Evolutionary conservation across 495 filamentous ascomycete species (phyloP).

Genomic region (Letharia columbiana): DNA sequence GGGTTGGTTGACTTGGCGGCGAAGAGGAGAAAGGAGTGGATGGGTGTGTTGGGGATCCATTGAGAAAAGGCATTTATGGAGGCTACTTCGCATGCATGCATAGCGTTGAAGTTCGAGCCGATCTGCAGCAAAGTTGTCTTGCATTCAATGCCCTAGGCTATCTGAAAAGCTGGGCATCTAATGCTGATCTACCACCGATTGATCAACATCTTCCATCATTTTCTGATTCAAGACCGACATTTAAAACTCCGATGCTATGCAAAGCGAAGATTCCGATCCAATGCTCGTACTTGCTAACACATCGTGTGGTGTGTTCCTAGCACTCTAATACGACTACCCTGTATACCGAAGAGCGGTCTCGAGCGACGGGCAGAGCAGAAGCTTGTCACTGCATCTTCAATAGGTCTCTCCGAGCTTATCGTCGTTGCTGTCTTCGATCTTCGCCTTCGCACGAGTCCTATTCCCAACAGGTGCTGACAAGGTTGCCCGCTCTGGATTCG

Average conservation of each 20-base stretch:
- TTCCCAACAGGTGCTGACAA: not conserved
- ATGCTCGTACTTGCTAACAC: no score
- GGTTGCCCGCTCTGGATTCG: not conserved
- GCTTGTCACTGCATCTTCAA: not conserved
- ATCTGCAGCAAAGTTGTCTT: not conserved
- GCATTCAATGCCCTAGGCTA: not conserved
- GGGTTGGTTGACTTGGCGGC: constrained; percentile 44
- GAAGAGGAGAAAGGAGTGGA: constrained; percentile 49
- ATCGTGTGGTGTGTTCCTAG: not conserved
- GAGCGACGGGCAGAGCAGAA: not conserved
- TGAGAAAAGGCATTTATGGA: not conserved
- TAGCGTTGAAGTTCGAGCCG: constrained; percentile 13
- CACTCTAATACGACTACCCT: not conserved
- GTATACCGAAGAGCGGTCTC: not conserved
- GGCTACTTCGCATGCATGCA: not conserved
- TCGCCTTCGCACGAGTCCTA: not conserved
- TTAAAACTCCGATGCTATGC: constrained; percentile 6
- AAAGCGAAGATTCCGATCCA: not conserved
- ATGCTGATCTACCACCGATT: not conserved
- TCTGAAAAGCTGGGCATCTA: not conserved
- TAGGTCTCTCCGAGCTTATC: constrained; percentile 4
- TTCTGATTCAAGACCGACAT: not conserved
- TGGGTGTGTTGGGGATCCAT: constrained; percentile 36
- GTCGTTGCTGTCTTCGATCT: not conserved
- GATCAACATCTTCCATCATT: no score